Conservation (phyloP, 139 green algal genomes). For the Chlorella sp. region DNA sequence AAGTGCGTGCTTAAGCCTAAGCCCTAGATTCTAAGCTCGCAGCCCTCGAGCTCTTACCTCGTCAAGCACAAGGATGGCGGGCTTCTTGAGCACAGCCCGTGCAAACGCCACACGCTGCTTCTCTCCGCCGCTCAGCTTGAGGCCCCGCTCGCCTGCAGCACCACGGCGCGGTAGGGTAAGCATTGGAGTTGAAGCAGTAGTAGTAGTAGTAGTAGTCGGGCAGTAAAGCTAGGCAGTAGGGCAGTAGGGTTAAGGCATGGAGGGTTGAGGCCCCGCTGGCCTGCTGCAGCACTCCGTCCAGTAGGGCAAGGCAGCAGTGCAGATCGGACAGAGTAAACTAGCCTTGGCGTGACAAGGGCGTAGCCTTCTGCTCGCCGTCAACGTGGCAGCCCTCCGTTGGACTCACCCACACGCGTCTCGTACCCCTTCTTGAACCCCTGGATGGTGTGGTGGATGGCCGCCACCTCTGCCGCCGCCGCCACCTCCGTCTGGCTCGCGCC, state of each 20-base stretch:
- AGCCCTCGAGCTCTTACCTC: slow-evolving; percentile 10
- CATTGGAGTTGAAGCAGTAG: background rate
- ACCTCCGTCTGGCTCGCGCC: slow-evolving; percentile 47
- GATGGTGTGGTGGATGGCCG: slow-evolving; percentile 70
- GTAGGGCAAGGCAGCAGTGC: no score
- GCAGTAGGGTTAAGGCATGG: no score
- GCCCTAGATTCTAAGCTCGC: background rate
- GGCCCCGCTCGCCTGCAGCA: slow-evolving; percentile 70
- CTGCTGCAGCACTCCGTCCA: no score
- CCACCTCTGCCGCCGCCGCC: slow-evolving; percentile 49
- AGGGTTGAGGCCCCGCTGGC: no score
- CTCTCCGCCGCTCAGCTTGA: slow-evolving; percentile 50
- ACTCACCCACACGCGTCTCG: slow-evolving; percentile 72
- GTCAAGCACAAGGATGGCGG: slow-evolving; percentile 48
- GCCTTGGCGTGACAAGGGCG: no score
- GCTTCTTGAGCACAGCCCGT: slow-evolving; percentile 41
- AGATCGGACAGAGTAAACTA: no score
- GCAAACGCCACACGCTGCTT: slow-evolving; percentile 62
- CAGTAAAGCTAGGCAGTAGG: no score
- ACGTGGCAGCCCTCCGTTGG: no score
- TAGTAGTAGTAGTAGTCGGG: no score
- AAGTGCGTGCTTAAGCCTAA: background rate
- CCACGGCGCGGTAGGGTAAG: no score
- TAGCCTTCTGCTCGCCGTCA: no score
- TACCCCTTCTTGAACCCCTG: slow-evolving; percentile 54